Evolutionary conservation across 176 grass and related monocot genomes (phyloP).

Genomic region (Musa troglodytarum): DNA sequence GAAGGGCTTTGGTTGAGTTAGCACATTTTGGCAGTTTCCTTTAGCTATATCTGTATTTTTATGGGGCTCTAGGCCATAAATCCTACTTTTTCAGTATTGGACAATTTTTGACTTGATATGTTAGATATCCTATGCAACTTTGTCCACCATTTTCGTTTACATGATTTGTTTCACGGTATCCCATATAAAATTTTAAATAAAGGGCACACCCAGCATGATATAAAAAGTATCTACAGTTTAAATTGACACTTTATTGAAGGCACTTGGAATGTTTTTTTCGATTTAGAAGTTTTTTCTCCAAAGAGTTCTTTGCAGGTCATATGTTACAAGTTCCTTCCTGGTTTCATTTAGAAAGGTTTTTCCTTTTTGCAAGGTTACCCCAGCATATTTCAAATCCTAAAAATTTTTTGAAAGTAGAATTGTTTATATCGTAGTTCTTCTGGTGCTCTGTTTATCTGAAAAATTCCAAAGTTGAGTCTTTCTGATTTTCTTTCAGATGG

Average conservation of each 20-base stretch:
- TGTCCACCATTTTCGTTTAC: too few relatives aligned
- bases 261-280: background rate
- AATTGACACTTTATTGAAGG: background rate
- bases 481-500: conserved; percentile 55
- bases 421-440: background rate
- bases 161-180: too few relatives aligned
- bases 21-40: too few relatives aligned
- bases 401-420: background rate
- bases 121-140: too few relatives aligned
- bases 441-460: background rate
- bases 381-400: background rate
- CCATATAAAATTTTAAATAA: too few relatives aligned
- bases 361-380: background rate
- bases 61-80: too few relatives aligned
- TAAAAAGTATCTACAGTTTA: background rate
- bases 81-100: too few relatives aligned
- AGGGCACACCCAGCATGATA: background rate
- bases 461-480: background rate
- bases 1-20: too few relatives aligned
- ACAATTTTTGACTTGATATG: too few relatives aligned
- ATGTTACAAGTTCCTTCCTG: background rate
- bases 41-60: too few relatives aligned
- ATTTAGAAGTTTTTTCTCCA: too few relatives aligned
- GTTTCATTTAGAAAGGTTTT: background rate
- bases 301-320: too few relatives aligned